Conservation (phyloP, 805 yeast genomes). For the Cyberlindnera subsufficiens region DNA sequence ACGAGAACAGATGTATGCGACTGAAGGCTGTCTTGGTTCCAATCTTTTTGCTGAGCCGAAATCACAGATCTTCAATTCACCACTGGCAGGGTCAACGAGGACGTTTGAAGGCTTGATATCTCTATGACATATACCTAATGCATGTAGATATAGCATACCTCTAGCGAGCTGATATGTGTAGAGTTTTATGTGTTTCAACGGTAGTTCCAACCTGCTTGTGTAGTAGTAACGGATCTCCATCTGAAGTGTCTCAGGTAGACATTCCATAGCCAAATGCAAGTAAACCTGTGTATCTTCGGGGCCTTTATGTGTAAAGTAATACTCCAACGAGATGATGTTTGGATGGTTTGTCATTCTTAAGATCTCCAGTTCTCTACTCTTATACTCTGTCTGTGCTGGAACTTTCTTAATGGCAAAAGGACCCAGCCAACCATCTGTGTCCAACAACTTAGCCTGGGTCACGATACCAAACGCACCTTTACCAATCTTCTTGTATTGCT, state of each 20-base stretch:
- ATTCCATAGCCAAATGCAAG: conserved; percentile 83
- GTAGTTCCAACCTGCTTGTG: conserved; percentile 53
- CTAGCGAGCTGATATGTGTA: conserved; percentile 77
- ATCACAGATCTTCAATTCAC: conserved; percentile 72
- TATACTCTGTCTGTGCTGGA: conserved; percentile 84
- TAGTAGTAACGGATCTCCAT: conserved; percentile 67
- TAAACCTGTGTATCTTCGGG: conserved; percentile 59
- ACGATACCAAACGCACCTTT: conserved; percentile 88
- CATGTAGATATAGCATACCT: conserved; percentile 78
- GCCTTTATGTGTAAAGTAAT: conserved; percentile 63
- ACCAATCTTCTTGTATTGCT: conserved; percentile 70
- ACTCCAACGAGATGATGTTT: conserved; percentile 64
- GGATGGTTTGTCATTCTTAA: conserved; percentile 75
- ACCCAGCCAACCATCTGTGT: conserved; percentile 53
- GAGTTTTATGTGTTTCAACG: conserved; percentile 68
- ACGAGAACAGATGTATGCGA: conserved; percentile 92
- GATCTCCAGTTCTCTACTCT: conserved; percentile 74
- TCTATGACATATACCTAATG: conserved; percentile 75
- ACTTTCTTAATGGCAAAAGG: conserved; percentile 83
- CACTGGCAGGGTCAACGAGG: conserved; percentile 63
- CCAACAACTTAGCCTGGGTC: conserved; percentile 57
- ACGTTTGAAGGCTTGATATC: conserved; percentile 83
- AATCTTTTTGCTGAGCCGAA: conserved; percentile 81
- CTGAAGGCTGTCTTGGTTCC: conserved; percentile 79
- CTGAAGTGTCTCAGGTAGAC: conserved; percentile 76